Percentiles rank a stretch among this genome's conserved stretches.
phyloP scores from a whole-genome alignment of 2,329 filamentous ascomycete genomes.

The Alternaria consortialis region DNA sequence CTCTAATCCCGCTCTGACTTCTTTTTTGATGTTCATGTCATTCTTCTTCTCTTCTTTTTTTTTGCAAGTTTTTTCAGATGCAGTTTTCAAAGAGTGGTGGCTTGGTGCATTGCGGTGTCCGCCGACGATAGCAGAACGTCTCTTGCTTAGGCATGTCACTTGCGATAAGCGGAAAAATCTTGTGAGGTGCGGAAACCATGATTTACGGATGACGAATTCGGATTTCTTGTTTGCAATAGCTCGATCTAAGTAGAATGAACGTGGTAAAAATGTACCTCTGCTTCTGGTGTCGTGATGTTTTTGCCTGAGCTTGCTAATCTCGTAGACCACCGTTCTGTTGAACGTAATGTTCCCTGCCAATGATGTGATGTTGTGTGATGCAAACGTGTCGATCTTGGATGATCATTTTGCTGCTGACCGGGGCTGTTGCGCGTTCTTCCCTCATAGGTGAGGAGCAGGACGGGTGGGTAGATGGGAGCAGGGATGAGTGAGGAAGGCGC shows the following conservation, averaged over 20 bases:
- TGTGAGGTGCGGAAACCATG: slow-evolving; percentile 24
- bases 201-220: slow-evolving; percentile 29
- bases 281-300: neutral
- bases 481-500: neutral
- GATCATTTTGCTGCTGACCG: neutral
- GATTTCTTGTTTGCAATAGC: slow-evolving; percentile 41
- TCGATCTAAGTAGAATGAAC: slow-evolving; percentile 41
- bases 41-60: slow-evolving; percentile 13
- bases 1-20: slow-evolving; percentile 13
- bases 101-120: slow-evolving; percentile 15
- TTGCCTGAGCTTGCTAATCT: neutral
- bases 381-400: slow-evolving; percentile 4
- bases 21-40: slow-evolving; percentile 20
- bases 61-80: neutral
- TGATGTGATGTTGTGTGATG: slow-evolving; percentile 25
- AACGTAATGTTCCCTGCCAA: slow-evolving; percentile 11
- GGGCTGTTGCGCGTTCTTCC: slow-evolving; percentile 6
- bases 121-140: slow-evolving; percentile 14
- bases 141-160: slow-evolving; percentile 42
- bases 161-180: slow-evolving; percentile 11
- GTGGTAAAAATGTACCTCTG: slow-evolving; percentile 27
- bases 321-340: neutral
- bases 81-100: slow-evolving; percentile 7
- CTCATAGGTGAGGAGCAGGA: slow-evolving; percentile 13
- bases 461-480: neutral